Conservation (phyloP, 1,139 yeast species). For the Yamadazyma oceani region DNA sequence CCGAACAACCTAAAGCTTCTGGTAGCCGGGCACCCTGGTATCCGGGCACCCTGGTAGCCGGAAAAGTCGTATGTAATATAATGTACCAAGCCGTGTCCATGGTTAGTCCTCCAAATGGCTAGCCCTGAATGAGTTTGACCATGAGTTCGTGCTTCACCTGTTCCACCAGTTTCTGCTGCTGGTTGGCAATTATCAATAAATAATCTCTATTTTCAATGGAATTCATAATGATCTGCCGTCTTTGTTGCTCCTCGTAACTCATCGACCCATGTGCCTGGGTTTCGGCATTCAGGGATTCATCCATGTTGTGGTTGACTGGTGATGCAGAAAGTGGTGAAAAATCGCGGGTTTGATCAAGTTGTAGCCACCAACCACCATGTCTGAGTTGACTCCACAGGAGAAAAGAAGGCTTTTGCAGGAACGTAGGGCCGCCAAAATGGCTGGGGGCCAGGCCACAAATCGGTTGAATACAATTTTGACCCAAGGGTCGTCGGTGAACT, state of each 20-base stretch:
- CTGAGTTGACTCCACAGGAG: slow-evolving; percentile 53
- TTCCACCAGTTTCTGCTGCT: slow-evolving; percentile 43
- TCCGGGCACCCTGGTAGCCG: background rate
- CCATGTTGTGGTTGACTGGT: too few relatives aligned
- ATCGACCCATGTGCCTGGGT: slow-evolving; percentile 6
- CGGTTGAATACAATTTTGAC: slow-evolving; percentile 51
- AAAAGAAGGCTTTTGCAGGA: slow-evolving; percentile 63
- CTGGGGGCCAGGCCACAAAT: slow-evolving; percentile 54
- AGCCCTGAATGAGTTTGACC: slow-evolving; percentile 16
- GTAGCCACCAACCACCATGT: slow-evolving; percentile 16
- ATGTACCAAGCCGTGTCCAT: too few relatives aligned
- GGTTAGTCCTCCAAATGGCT: too few relatives aligned
- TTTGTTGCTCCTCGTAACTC: slow-evolving; percentile 39
- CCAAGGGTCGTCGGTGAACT: slow-evolving; percentile 43
- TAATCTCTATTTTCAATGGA: slow-evolving; percentile 47
- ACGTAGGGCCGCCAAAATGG: slow-evolving; percentile 69
- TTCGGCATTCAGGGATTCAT: too few relatives aligned
- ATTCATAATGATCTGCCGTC: slow-evolving; percentile 41
- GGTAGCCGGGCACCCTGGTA: background rate
- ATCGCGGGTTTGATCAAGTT: background rate
- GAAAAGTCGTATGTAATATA: slow-evolving; percentile 5
- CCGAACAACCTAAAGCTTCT: too few relatives aligned
- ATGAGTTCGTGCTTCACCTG: slow-evolving; percentile 44
- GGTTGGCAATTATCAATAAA: slow-evolving; percentile 42
- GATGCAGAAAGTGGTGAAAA: background rate